These are phyloP conservation scores for Tubosaeta sp. DNA, from an alignment of 768 basidiomycete genomes.

Conservation along the genomic window DNA sequence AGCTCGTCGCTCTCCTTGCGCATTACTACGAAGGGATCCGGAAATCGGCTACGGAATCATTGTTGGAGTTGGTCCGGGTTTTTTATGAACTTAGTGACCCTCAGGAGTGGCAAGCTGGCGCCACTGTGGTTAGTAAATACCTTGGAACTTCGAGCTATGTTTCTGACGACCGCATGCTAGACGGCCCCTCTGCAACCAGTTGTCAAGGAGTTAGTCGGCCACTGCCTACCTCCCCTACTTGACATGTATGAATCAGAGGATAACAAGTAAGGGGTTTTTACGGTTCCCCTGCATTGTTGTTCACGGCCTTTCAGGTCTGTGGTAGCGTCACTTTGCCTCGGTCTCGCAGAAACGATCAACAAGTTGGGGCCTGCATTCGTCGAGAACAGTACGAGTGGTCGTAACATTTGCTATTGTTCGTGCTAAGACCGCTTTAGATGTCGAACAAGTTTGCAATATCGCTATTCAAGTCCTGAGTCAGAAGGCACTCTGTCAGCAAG, in stretches of 20 bases:
- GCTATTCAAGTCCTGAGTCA: conserved; percentile 85
- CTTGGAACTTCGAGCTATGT: not conserved
- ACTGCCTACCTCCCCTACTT: conserved; percentile 68
- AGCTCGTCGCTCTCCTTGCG: conserved; percentile 71
- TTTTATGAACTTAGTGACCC: conserved; percentile 88
- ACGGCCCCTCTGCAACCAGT: conserved; percentile 52
- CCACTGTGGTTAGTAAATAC: conserved; percentile 47
- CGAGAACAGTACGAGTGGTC: conserved; percentile 57
- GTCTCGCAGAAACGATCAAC: conserved; percentile 88
- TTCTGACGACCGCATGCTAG: conserved; percentile 26
- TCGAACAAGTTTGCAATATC: conserved; percentile 75
- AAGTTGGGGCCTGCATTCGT: conserved; percentile 87
- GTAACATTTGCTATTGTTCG: not conserved
- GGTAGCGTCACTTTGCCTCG: conserved; percentile 81
- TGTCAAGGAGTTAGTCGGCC: conserved; percentile 76
- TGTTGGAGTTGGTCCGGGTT: conserved; percentile 84
- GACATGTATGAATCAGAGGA: conserved; percentile 94
- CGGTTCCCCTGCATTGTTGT: conserved; percentile 5
- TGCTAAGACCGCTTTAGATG: conserved; percentile 40
- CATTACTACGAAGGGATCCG: conserved; percentile 99
- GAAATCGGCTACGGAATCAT: conserved; percentile 84
- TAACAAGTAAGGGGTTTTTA: conserved; percentile 74
- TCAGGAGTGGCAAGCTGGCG: conserved; percentile 79
- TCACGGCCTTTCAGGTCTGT: conserved; percentile 57
- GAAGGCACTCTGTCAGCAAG: conserved; percentile 94